Conservation (phyloP, 108 stramenopile genomes). For the Pseudonitzschia pungens region DNA sequence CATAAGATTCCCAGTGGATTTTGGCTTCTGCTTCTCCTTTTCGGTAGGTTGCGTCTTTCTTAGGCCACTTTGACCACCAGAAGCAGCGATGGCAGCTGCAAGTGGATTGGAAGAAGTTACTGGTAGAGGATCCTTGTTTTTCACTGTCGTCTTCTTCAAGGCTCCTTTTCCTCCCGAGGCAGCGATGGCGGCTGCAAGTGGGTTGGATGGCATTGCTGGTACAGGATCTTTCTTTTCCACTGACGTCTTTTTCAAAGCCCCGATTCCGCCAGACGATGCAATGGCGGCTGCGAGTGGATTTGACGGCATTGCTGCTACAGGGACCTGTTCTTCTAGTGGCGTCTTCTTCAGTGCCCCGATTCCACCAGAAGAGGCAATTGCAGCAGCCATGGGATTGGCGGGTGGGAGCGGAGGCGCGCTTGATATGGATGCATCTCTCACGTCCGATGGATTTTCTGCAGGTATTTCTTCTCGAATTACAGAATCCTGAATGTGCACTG, state of each 20-base stretch:
- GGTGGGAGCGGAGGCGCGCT: not conserved
- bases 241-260: conserved; percentile 11
- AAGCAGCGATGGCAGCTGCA: conserved; percentile 15
- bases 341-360: conserved; percentile 3
- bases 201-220: conserved; percentile 3
- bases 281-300: conserved; percentile 21
- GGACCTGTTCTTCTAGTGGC: not conserved
- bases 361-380: not conserved
- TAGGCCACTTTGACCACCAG: conserved; percentile 3
- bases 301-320: not conserved
- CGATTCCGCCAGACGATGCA: conserved; percentile 21
- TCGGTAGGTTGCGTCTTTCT: not conserved
- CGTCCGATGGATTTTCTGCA: too few species aligned
- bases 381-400: conserved; percentile 19
- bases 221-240: not conserved
- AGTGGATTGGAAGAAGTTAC: conserved; percentile 7
- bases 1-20: not conserved
- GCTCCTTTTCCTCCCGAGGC: conserved; percentile 14
- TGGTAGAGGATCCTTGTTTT: not conserved
- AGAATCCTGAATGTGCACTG: conserved; percentile 27
- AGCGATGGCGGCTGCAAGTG: conserved; percentile 17
- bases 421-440: not conserved
- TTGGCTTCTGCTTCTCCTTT: not conserved
- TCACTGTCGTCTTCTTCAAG: conserved; percentile 6
- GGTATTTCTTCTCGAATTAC: conserved; percentile 28